Evolutionary conservation across 305 asterid species (phyloP).

Genomic region (Plantago coronopus): DNA sequence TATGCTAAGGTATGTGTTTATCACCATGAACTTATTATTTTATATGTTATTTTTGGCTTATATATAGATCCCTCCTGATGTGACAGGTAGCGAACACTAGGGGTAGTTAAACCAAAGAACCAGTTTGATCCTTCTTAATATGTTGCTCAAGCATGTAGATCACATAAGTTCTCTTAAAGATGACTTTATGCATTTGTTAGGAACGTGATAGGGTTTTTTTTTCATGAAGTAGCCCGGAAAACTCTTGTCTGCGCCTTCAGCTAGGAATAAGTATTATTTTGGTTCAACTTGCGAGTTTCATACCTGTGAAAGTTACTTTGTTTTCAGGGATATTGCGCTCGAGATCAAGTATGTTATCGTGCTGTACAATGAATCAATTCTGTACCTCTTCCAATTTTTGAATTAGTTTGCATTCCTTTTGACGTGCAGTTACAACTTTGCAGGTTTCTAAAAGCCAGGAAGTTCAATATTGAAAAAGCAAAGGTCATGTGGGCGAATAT

Average conservation of each 20-base stretch:
- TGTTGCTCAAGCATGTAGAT: too few relatives aligned
- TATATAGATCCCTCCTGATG: background rate
- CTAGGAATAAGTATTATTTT: background rate
- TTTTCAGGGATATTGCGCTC: background rate
- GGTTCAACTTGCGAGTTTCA: slow-evolving; percentile 3
- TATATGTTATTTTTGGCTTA: slow-evolving; percentile 1
- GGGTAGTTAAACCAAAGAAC: background rate
- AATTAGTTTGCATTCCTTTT: slow-evolving; percentile 14
- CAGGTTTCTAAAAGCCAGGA: slow-evolving; percentile 82
- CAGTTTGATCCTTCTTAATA: too few relatives aligned
- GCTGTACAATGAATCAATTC: slow-evolving; percentile 10
- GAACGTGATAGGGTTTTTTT: too few relatives aligned
- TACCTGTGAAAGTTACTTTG: background rate
- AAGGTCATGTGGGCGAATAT: slow-evolving; percentile 80
- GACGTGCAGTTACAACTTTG: slow-evolving; percentile 18
- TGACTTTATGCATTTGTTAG: too few relatives aligned
- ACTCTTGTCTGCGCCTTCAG: background rate
- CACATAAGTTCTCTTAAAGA: too few relatives aligned
- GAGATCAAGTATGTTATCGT: slow-evolving; percentile 6
- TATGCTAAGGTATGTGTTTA: slow-evolving; percentile 51
- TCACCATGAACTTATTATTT: background rate
- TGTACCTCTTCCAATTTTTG: slow-evolving; percentile 2
- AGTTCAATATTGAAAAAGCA: slow-evolving; percentile 52
- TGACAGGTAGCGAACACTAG: background rate
- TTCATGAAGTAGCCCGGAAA: too few relatives aligned